Percentiles rank a stretch among this genome's conserved stretches.
These are phyloP conservation scores for Aspergillus udagawae DNA, from an alignment of 2,329 filamentous ascomycete species.

Conservation along the genomic window DNA sequence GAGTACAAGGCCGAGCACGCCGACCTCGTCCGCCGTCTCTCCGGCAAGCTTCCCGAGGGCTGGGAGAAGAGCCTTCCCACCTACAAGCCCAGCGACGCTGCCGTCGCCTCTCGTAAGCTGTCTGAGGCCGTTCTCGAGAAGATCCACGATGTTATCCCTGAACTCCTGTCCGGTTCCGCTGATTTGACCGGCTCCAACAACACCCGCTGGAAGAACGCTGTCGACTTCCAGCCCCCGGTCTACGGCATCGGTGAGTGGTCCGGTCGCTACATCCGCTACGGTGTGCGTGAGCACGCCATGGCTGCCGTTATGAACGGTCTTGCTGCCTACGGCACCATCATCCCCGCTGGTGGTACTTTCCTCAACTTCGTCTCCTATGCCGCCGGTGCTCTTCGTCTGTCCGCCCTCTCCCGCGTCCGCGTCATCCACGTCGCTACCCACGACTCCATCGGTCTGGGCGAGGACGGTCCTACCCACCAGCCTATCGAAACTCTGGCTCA, in stretches of 20 bases:
- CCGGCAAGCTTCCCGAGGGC: conserved; percentile 82
- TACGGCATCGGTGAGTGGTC: conserved; percentile 82
- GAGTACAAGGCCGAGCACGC: conserved; percentile 73
- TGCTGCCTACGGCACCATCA: conserved; percentile 88
- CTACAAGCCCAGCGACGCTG: conserved; percentile 80
- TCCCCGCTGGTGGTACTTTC: conserved; percentile 95
- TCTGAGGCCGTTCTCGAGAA: conserved; percentile 91
- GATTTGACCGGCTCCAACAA: conserved; percentile 98
- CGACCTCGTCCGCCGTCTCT: conserved; percentile 77
- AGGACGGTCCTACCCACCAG: conserved; percentile 98
- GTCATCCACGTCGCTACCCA: conserved; percentile 95
- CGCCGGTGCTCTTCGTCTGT: conserved; percentile 90
- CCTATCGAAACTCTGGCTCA: conserved; percentile 97
- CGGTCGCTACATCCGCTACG: conserved; percentile 71
- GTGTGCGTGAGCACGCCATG: conserved; percentile 52
- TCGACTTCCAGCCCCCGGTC: conserved; percentile 92
- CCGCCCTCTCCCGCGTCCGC: conserved; percentile 84
- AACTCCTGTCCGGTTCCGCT: conserved; percentile 92
- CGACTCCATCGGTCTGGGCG: conserved; percentile 98
- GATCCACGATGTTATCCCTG: conserved; percentile 76
- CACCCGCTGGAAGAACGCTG: conserved; percentile 93
- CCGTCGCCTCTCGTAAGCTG: conserved; percentile 90
- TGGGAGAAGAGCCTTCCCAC: conserved; percentile 93
- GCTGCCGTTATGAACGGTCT: conserved; percentile 65
- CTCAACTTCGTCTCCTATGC: conserved; percentile 99